Base-by-base conservation (phyloP, 495 filamentous ascomycete species). In the Pseudomonodictys pantanalensis region DNA sequence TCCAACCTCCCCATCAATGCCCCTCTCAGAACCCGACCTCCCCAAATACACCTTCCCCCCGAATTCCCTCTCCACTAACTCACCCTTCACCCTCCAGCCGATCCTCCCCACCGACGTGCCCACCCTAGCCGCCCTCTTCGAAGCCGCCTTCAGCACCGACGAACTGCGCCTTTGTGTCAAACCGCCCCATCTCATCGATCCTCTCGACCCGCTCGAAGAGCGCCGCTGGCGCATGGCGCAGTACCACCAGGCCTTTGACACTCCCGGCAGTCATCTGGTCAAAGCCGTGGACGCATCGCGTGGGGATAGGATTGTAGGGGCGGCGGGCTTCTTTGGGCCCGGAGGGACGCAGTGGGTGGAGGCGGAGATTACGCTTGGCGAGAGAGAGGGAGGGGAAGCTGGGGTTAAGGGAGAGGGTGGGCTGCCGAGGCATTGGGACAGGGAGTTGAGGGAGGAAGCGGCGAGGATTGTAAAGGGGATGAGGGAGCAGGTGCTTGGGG, bases 91-190 rank as follows among this genome's bases (percentile, higher is more conserved):
- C n/a, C n/a, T n/a, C n/a, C n/a, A n/a, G n/a, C n/a, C n/a, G n/a
- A n/a, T n/a, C n/a, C n/a, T n/a, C n/a, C n/a, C n/a, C n/a, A n/a
- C n/a, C n/a, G n/a, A n/a, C n/a, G n/a, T n/a, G n/a, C n/a, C n/a
- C n/a, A n/a, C n/a, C n/a, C n/a, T n/a, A n/a, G n/a, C n/a, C n/a
- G n/a, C n/a, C n/a, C n/a, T 59, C 7, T 35, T 24, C 25, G 56
- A 28, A 8, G 29, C 29, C 46, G 73, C 74, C 23, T 75, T 74
- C 43, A 56, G 52, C 5, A 55, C 44, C n/a, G 71, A 73, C 65
- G 59, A 53, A 1, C 69, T 73, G 62, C 69, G 54, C 35, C 28
- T 29, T 20, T 51, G 70, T 18, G 60, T 72, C 12, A 75, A 76
- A 35, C 72, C 74, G 3, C 64, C 64, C n/a, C n/a, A n/a, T n/a